Base-by-base conservation (phyloP, 768 basidiomycete genomes). In the Neoboletus brunneissimus region DNA sequence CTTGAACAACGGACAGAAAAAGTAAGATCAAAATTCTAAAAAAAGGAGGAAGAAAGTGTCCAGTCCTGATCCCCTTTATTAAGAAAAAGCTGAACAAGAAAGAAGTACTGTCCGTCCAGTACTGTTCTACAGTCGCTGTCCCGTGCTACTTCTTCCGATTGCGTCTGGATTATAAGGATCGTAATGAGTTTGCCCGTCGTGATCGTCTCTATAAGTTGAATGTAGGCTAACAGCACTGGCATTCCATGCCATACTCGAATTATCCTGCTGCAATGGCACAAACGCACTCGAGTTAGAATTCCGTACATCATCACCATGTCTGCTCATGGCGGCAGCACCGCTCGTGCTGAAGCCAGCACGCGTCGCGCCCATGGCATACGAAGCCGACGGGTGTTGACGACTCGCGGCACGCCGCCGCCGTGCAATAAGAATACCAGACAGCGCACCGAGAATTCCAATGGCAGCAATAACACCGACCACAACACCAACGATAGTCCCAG, bases 281-380 rank as follows among this genome's bases (percentile, higher is more conserved):
- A 89, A 89, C 35, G 86, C 81, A 59, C 84, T 86, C 64, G 85
- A 83, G 73, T 87, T 82, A 59, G 85, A 85, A 72, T 72, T 72
- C 40, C 84, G 73, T 42, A 38, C 43, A 11, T 50, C 63, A 23
- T 62, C 61, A 5, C 32, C 53, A 67, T 62, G 53, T 69, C 59
- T 61, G 57, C 55, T 64, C 38, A 63, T 59, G 50, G 63, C 64
- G 4, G 57, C 34, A 13, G 53, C 37, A 35, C 53, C 71, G 25
- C 65, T 67, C 27, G 65, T 65, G 43, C 56, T 64, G 41, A 63
- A 69, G 25, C 72, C 73, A 18, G 66, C 55, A 5, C 64, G 64
- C 22, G 66, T 64, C 20, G 75, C 51, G 34, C 73, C 70, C 75
- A 77, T 75, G 53, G 75, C 72, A 58, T 77, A 80, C 38, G 70